These are phyloP conservation scores for Exserohilum rostratum DNA, from an alignment of 2,329 filamentous ascomycete genomes.

Conservation along the genomic window DNA sequence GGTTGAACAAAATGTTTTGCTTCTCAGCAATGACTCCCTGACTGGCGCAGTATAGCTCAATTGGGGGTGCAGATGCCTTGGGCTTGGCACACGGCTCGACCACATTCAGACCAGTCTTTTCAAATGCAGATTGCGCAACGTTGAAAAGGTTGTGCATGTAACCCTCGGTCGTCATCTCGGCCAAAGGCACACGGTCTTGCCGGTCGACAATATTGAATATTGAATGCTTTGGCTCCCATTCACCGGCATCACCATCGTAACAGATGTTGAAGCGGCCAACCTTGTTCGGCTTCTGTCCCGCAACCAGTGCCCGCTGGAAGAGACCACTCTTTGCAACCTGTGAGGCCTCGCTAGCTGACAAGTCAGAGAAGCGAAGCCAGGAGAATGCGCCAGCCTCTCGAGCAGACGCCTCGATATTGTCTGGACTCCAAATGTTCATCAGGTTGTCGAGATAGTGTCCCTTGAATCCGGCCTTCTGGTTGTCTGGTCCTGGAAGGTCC, in stretches of 20 bases:
- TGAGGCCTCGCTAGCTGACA: constrained; percentile 74
- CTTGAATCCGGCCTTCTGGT: constrained; percentile 77
- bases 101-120: constrained; percentile 72
- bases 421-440: constrained; percentile 88
- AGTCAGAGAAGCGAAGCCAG: constrained; percentile 86
- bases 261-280: constrained; percentile 70
- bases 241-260: constrained; percentile 69
- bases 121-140: constrained; percentile 70
- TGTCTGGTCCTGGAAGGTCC: constrained; percentile 73
- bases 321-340: constrained; percentile 71
- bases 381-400: constrained; percentile 74
- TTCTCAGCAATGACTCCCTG: constrained; percentile 69
- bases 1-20: constrained; percentile 78
- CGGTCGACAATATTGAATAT: constrained; percentile 81
- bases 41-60: constrained; percentile 78
- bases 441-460: constrained; percentile 77
- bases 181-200: constrained; percentile 68
- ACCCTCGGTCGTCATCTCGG: constrained; percentile 74
- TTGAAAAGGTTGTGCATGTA: constrained; percentile 78
- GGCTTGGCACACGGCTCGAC: constrained; percentile 83
- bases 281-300: constrained; percentile 59
- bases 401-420: constrained; percentile 72
- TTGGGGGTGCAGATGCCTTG: constrained; percentile 81
- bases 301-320: constrained; percentile 73
- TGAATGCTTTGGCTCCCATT: constrained; percentile 74